phyloP scores from a whole-genome alignment of 2,329 filamentous ascomycete species.

The Exophiala mesophila region DNA sequence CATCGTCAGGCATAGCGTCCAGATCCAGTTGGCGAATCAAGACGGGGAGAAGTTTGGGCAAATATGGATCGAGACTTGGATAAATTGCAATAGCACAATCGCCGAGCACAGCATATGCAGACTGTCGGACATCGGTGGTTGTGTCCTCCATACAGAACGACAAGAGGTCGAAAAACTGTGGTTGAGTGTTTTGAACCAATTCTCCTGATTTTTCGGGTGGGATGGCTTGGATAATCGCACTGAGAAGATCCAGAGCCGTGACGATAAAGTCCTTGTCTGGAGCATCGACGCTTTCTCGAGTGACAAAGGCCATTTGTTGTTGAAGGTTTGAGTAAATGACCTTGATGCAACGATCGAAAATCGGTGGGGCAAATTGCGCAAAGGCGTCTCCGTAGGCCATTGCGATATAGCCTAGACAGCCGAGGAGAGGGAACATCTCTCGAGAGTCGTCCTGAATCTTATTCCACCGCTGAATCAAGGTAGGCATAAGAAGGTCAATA shows the following conservation, averaged over 20 bases:
- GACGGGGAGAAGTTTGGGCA: conserved; percentile 68
- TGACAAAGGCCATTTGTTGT: conserved; percentile 65
- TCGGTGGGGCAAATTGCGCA: conserved; percentile 74
- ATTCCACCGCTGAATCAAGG: conserved; percentile 81
- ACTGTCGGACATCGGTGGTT: conserved; percentile 90
- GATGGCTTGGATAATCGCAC: conserved; percentile 87
- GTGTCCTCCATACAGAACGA: conserved; percentile 88
- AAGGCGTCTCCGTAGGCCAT: conserved; percentile 79
- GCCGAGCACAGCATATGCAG: conserved; percentile 87
- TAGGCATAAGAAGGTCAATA: conserved; percentile 85
- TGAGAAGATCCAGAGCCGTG: conserved; percentile 88
- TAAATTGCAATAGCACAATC: conserved; percentile 94
- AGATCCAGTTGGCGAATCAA: conserved; percentile 85
- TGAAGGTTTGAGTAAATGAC: conserved; percentile 91
- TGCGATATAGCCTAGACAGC: conserved; percentile 91
- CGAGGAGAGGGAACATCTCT: conserved; percentile 91
- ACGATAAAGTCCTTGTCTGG: conserved; percentile 97
- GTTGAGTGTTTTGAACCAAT: conserved; percentile 69
- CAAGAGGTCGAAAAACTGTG: conserved; percentile 84
- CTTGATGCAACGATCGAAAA: conserved; percentile 81
- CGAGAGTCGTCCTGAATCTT: conserved; percentile 81
- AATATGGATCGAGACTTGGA: conserved; percentile 67
- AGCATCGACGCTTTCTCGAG: conserved; percentile 64
- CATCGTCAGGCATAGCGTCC: conserved; percentile 68
- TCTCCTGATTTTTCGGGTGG: conserved; percentile 67